Evolutionary conservation across 495 filamentous ascomycete species (phyloP).

Genomic region (Penicillium pancosmium): DNA sequence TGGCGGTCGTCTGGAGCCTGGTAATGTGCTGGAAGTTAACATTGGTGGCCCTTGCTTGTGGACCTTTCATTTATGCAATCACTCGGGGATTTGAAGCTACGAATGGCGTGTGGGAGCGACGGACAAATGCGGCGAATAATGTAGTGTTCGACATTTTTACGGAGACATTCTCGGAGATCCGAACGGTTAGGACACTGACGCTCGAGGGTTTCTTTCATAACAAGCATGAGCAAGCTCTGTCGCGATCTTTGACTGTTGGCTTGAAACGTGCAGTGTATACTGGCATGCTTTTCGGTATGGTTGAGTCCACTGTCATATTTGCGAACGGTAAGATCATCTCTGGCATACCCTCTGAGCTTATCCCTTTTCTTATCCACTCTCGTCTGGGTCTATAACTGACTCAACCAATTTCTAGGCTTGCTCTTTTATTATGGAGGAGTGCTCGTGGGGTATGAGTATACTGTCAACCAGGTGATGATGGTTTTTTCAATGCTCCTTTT

Average conservation of each 20-base stretch:
- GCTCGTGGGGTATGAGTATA: conserved; percentile 54
- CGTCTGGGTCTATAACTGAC: conserved; percentile 8
- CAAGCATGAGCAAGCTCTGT: conserved; percentile 60
- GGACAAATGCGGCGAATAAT: conserved; percentile 62
- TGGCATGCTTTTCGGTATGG: conserved; percentile 75
- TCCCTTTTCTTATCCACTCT: background rate
- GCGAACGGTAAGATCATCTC: conserved; percentile 53
- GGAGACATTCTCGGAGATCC: conserved; percentile 82
- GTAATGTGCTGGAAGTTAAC: conserved; percentile 80
- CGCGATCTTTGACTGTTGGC: conserved; percentile 30
- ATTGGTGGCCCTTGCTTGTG: conserved; percentile 68
- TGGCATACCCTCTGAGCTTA: background rate
- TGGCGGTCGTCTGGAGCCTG: conserved; percentile 75
- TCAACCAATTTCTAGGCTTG: conserved; percentile 54
- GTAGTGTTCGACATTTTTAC: conserved; percentile 61
- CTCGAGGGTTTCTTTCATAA: conserved; percentile 73
- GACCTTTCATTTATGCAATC: conserved; percentile 68
- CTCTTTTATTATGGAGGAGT: conserved; percentile 82
- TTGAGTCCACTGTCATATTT: conserved; percentile 70
- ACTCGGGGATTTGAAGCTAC: conserved; percentile 63
- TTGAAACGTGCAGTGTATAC: conserved; percentile 55
- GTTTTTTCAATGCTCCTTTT: conserved; percentile 85
- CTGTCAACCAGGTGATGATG: conserved; percentile 62
- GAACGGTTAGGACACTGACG: conserved; percentile 76
- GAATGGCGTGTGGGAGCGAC: conserved; percentile 70